Conservation (phyloP, 2,329 filamentous ascomycete species). For the Canariomyces notabilis region DNA sequence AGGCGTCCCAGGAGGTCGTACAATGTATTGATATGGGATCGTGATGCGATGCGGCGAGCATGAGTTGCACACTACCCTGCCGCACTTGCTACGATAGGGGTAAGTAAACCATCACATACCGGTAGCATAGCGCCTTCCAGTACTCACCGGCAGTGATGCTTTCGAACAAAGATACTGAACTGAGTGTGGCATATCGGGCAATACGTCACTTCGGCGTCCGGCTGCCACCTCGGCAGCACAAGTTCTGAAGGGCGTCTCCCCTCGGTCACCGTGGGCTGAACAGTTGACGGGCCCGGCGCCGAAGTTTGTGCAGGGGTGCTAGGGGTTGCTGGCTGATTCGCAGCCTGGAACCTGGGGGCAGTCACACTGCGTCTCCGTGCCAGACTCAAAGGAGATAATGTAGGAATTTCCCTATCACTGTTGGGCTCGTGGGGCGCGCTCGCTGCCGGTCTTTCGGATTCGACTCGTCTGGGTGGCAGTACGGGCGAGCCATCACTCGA, state of each 20-base stretch:
- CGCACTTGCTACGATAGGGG: conserved; percentile 64
- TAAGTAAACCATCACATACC: not conserved
- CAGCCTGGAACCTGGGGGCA: not conserved
- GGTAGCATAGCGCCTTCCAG: not conserved
- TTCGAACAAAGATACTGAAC: conserved; percentile 81
- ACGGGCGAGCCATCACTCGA: not conserved
- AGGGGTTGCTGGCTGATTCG: not conserved
- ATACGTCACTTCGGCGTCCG: conserved; percentile 72
- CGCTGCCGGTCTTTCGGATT: not conserved
- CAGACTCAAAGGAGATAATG: not conserved
- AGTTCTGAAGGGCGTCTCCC: conserved; percentile 35
- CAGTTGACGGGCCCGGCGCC: not conserved
- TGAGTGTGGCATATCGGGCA: conserved; percentile 79
- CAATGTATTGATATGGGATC: conserved; percentile 89
- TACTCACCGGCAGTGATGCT: conserved; percentile 79
- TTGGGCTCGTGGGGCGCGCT: not conserved
- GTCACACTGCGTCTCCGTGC: not conserved
- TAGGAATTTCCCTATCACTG: not conserved
- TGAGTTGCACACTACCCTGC: conserved; percentile 79
- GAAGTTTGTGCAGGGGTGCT: not conserved
- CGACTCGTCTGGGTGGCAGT: not conserved
- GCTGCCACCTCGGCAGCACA: conserved; percentile 76
- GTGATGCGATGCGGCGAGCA: conserved; percentile 95
- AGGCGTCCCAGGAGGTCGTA: conserved; percentile 59
- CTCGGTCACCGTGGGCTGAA: not conserved